Base-by-base conservation (phyloP, 2,329 filamentous ascomycete species). In the Tympanopsis confertula region DNA sequence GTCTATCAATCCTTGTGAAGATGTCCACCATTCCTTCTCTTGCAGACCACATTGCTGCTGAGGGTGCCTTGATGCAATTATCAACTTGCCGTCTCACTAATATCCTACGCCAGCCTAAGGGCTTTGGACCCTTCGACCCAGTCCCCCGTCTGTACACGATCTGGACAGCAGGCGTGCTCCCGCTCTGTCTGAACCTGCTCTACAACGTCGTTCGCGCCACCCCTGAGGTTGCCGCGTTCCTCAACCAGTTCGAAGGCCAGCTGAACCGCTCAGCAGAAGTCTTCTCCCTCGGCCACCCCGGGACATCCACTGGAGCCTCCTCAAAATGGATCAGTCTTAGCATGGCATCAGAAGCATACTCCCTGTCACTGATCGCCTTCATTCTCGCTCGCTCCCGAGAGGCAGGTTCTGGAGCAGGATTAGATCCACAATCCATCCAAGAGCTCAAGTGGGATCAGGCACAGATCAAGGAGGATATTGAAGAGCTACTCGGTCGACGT, bases 21-120 rank as follows among this genome's bases (percentile, higher is more conserved):
- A 71, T 98, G 12, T 94, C 88, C 1, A 80, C 76, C 13, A 70
- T 96, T 13, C 82, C 84, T 0, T 61, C 75, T 14, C 70, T 96
- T 37, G 89, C 91, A 3, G 89, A 96, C 55, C 83, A 91, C 44
- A 77, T 98, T 48, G 91, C 89, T 1, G 80, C 86, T 29, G 86
- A 94, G 48, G 87, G 84, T 20, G 68, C 94, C 13, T 71, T 98
- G 4, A 76, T 79, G 47, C 82, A 86, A 42, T 66, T 96, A 37
- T 76, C 83, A 15, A 82, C 82, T 1, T 85, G 87, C 37, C 88
- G 82, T 43, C 64, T 96, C 15, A 82, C 83, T 5, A 78, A 78
- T 39, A 81, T 83, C 54, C 81, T 94, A 56, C 78, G 84, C 7
- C 78, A 80, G 15, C 30, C 30, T 15, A 33, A 18, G 17, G 30